Evolutionary conservation across 2,329 filamentous ascomycete species (phyloP), one percentile per base, ranked within the genome.

Genomic region (Lasiodiplodia hormozganensis): DNA sequence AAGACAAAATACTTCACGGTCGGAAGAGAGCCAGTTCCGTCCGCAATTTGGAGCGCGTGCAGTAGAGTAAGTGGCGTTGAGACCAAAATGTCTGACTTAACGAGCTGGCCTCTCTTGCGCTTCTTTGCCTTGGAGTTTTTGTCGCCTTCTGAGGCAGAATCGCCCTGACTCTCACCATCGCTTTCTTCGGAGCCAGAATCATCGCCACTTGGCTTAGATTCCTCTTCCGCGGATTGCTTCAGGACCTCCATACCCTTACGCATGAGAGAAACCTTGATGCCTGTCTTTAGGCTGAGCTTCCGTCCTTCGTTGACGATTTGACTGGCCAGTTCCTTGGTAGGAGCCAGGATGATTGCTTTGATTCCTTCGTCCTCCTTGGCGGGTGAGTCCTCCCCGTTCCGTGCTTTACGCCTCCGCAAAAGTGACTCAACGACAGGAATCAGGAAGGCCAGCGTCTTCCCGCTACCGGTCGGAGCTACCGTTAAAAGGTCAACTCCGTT

Each of bases 401-500:
- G 40, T n/a, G 69, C 60, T 8, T 76, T 77, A 23, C 73, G 73
- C 52, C 77, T 72, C 3, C 73, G 72, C n/a, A 79, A 71, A 21
- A 97, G 89, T 56, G 88, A 86, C 76, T 97, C 91, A 73, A 99
- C 89, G 3, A 94, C 86, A 0, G 95, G 94, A 52, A 99, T 92
- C 74, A 98, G 81, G 75, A 97, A 99, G 21, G 94, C 93, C 71
- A 99, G 84, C 0, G 96, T 99, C 84, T 99, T 99, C 54, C 96
- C 96, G 78, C 95, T 98, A 28, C 96, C 96, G 0, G 96, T 99
- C 1, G 96, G 96, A 3, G 96, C 96, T 53, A 98, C 89, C 0
- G 93, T 92, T 71, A 99, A 80, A 49, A 99, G 88, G 82, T 99
- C 90, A 4, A 95, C 83, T 1, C 58, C 67, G n/a, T 57, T 65